Conservation (phyloP, 345 rosid species). For the Gossypium raimondii region DNA sequence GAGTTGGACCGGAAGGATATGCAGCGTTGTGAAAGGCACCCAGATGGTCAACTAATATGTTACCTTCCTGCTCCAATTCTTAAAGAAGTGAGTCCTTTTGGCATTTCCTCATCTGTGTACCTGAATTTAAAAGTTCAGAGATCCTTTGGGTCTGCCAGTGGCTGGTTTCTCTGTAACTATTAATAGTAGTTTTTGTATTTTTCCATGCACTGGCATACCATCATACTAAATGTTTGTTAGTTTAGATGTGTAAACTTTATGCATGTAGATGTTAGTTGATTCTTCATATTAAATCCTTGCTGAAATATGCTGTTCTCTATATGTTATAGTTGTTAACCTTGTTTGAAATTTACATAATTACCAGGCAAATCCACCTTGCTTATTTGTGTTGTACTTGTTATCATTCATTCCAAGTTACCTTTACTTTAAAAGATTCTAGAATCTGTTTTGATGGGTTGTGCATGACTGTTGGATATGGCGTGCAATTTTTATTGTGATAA, state of each 20-base stretch:
- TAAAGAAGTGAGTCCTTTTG: conserved; percentile 58
- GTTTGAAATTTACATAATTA: not conserved
- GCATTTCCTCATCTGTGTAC: conserved; percentile 7
- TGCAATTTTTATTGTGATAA: not conserved
- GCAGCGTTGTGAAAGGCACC: conserved; percentile 80
- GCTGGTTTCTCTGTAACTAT: not conserved
- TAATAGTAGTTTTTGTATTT: not conserved
- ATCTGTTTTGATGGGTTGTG: not conserved
- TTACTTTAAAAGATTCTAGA: not conserved
- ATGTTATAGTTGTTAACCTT: not conserved
- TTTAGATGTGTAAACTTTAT: not conserved
- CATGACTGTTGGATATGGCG: not conserved
- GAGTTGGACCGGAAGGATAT: conserved; percentile 52
- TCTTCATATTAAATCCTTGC: not conserved
- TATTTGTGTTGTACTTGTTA: not conserved
- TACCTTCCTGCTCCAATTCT: conserved; percentile 91
- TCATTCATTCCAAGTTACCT: not conserved
- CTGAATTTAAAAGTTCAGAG: not conserved
- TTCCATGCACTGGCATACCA: not conserved
- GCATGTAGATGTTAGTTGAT: not conserved
- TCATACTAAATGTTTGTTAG: not conserved
- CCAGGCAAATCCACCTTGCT: not conserved
- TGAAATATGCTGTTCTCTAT: not conserved
- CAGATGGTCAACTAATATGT: conserved; percentile 87
- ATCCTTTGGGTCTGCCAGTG: not conserved